Evolutionary conservation across 306 rosid genomes (phyloP), one percentile per base, ranked within the genome.

Genomic region (Gillenia trifoliata): DNA sequence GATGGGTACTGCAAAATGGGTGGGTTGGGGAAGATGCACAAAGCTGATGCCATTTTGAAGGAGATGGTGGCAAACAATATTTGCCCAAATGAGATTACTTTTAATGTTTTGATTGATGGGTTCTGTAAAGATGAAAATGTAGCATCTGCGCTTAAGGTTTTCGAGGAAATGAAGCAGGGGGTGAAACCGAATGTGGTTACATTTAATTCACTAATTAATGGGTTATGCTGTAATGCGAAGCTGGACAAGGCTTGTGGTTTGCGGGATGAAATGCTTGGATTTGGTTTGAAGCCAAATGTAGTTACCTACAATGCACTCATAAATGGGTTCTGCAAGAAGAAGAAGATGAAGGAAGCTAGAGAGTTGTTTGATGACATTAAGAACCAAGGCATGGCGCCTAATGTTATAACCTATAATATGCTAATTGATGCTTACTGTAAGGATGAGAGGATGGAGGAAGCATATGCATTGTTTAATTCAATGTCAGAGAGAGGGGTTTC

Each of bases 1-100:
- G 83, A 81, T 71, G 96, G 98, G 23, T 76, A 86, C 68, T 93
- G 93, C 80, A 93, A 91, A 88, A 88, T 76, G 75, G 93, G 93
- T 23, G 80, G 77, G 78, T 78, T 76, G 49, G 93, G 93, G 70
- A 93, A 80, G 81, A 91, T 93, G 98, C 86, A 84, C 81, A 89
- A 86, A 77, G 97, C 93, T 66, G 93, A 89, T 63, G 90, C 92
- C 26, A 72, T 91, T 74, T 73, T 86, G 82, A 91, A 89, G 92
- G 91, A 89, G 79, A 93, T 93, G 97, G 73, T 84, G 82, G 92
- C 79, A 10, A 73, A 70, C 54, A 83, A 85, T 64, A 60, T 93
- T 57, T 50, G 72, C 84, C 91, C 91, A 1, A 85, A 83, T 76
- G 91, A 64, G 72, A 75, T 85, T 49, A 89, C 93, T 55, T 91